Percentiles rank a stretch among this genome's conserved stretches.
phyloP scores from a whole-genome alignment of 2,329 filamentous ascomycete genomes.

The Westerdykella aurantiaca region DNA sequence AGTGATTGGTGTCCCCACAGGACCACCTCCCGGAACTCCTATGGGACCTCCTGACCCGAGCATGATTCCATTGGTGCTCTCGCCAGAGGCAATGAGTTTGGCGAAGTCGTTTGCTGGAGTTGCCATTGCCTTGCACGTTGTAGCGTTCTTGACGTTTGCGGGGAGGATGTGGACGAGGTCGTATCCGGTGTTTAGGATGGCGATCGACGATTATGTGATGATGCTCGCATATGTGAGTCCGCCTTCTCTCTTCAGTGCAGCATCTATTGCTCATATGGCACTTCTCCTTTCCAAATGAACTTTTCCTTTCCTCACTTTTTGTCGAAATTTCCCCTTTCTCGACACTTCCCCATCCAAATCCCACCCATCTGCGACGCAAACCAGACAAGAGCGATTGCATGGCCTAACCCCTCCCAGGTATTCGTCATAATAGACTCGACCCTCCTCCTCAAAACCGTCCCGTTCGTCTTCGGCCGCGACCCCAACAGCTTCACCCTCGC shows the following conservation, averaged over 20 bases:
- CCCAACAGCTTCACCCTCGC: conserved; percentile 7
- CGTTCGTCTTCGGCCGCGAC: conserved; percentile 8
- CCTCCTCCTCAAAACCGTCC: conserved; percentile 10
- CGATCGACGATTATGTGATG: conserved; percentile 14
- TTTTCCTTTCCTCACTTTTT: too few relatives aligned
- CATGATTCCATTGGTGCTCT: conserved; percentile 6
- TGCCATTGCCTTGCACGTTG: conserved; percentile 7
- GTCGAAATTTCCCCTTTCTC: too few relatives aligned
- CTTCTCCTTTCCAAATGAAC: too few relatives aligned
- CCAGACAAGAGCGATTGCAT: neutral
- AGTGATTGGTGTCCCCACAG: too few relatives aligned
- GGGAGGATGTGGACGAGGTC: conserved; percentile 15
- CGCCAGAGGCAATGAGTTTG: neutral
- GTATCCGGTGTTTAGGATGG: conserved; percentile 10
- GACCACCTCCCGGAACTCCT: too few relatives aligned
- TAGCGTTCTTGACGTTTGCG: conserved; percentile 10
- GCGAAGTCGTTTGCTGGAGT: conserved; percentile 10
- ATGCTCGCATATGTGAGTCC: conserved; percentile 12
- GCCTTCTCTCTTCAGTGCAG: too few relatives aligned
- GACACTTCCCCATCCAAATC: neutral
- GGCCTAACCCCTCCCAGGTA: conserved; percentile 2
- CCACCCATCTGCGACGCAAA: neutral
- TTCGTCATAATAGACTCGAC: conserved; percentile 11
- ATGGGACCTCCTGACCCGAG: conserved; percentile 3
- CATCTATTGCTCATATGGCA: neutral